Evolutionary conservation across 768 basidiomycete genomes (phyloP).

Genomic region (Clitopilus passeckerianus): DNA sequence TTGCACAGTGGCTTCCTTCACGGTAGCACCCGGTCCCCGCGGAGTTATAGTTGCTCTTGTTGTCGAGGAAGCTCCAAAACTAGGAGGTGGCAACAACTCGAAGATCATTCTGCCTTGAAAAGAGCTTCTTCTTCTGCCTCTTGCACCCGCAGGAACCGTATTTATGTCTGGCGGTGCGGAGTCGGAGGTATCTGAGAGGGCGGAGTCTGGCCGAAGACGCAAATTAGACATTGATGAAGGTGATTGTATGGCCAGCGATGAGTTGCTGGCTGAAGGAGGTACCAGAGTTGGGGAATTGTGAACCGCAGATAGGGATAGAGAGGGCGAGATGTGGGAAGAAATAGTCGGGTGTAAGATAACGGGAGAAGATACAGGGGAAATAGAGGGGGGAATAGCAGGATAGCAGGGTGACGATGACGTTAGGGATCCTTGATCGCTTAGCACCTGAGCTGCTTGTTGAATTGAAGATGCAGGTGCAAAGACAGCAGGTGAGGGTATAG

Average conservation of each 20-base stretch:
- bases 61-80: neutral
- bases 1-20: neutral
- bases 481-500: neutral
- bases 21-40: neutral
- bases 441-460: neutral
- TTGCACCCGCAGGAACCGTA: neutral
- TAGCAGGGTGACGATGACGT: neutral
- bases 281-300: too few species aligned
- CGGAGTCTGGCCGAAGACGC: neutral
- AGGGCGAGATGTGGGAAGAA: neutral
- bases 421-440: neutral
- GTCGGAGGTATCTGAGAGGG: neutral
- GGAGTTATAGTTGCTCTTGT: neutral
- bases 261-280: neutral
- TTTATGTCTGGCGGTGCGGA: neutral
- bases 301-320: too few species aligned
- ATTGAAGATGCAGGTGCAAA: neutral
- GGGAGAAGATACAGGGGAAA: neutral
- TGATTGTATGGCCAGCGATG: neutral
- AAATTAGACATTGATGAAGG: neutral
- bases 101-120: neutral
- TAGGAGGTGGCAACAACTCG: neutral
- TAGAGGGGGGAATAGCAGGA: neutral
- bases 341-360: neutral
- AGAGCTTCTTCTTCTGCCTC: neutral